Conservation (phyloP, 2,329 filamentous ascomycete genomes). For the Pseudogymnoascus sp. region DNA sequence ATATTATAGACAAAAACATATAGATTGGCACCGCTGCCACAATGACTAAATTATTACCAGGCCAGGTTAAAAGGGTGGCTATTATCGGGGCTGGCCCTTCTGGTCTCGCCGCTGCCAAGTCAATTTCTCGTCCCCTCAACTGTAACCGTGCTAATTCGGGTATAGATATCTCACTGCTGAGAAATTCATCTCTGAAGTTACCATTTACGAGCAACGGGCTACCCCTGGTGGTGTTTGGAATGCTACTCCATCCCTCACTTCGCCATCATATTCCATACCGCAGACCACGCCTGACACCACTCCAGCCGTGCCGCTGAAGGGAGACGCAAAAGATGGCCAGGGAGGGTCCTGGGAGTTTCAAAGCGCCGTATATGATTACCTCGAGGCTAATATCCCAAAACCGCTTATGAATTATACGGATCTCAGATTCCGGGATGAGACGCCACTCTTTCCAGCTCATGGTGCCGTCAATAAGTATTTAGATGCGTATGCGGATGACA, state of each 20-base stretch:
- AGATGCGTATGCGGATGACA: conserved; percentile 54
- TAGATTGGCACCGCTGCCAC: background rate
- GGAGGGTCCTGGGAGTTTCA: background rate
- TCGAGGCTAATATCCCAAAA: conserved; percentile 84
- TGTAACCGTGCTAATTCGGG: background rate
- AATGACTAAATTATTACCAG: background rate
- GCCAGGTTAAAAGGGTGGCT: conserved; percentile 53
- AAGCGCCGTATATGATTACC: conserved; percentile 71
- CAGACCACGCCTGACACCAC: conserved; percentile 59
- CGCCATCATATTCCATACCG: conserved; percentile 29
- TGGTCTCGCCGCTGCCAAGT: conserved; percentile 70
- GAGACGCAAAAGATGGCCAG: conserved; percentile 17
- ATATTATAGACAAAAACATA: background rate
- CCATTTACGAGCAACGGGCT: conserved; percentile 74
- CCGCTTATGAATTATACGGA: conserved; percentile 75
- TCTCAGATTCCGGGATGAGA: conserved; percentile 52
- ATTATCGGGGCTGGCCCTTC: conserved; percentile 77
- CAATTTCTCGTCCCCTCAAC: background rate
- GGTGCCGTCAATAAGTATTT: conserved; percentile 67
- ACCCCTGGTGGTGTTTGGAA: conserved; percentile 81
- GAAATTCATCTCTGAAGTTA: conserved; percentile 60
- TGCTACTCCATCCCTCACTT: conserved; percentile 47
- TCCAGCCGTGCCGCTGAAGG: conserved; percentile 55
- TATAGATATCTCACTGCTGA: conserved; percentile 60
- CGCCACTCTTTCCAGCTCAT: conserved; percentile 68